Percentiles rank a stretch among this genome's conserved stretches.
Evolutionary conservation across 139 green algal species (phyloP).

Genomic region (Gonium pectorale): DNA sequence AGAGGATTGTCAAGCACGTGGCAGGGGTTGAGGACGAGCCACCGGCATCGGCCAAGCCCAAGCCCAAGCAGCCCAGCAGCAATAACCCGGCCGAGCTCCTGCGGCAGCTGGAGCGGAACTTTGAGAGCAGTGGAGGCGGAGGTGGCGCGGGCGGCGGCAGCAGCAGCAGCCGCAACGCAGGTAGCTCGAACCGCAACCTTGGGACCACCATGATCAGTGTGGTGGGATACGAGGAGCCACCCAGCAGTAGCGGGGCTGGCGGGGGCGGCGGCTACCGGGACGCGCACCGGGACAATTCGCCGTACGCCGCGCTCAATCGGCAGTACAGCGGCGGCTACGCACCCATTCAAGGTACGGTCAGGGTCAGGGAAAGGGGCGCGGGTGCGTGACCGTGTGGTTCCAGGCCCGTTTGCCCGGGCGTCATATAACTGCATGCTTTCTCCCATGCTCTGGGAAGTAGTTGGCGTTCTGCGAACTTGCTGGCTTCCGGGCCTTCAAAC

Average conservation of each 20-base stretch:
- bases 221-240: slow-evolving; percentile 65
- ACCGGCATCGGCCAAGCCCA: neutral
- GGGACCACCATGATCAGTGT: slow-evolving; percentile 74
- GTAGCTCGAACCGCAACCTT: slow-evolving; percentile 25
- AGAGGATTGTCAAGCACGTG: slow-evolving; percentile 73
- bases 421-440: neutral
- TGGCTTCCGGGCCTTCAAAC: no score
- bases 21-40: slow-evolving; percentile 78
- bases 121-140: slow-evolving; percentile 27
- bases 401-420: no score
- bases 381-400: no score
- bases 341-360: slow-evolving; percentile 53
- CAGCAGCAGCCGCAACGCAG: neutral
- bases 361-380: no score
- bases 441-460: no score
- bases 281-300: slow-evolving; percentile 25
- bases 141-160: slow-evolving; percentile 2
- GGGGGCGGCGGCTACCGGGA: slow-evolving; percentile 2
- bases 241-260: slow-evolving; percentile 12
- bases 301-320: slow-evolving; percentile 39
- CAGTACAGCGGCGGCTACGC: slow-evolving; percentile 50
- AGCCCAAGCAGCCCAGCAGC: neutral
- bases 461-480: no score
- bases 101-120: slow-evolving; percentile 49
- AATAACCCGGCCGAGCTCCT: slow-evolving; percentile 44